A percentile compares a stretch with the other conserved stretches of the same genome.
Conservation (phyloP, 495 filamentous ascomycete species). For the Opeltia flavorubescens region DNA sequence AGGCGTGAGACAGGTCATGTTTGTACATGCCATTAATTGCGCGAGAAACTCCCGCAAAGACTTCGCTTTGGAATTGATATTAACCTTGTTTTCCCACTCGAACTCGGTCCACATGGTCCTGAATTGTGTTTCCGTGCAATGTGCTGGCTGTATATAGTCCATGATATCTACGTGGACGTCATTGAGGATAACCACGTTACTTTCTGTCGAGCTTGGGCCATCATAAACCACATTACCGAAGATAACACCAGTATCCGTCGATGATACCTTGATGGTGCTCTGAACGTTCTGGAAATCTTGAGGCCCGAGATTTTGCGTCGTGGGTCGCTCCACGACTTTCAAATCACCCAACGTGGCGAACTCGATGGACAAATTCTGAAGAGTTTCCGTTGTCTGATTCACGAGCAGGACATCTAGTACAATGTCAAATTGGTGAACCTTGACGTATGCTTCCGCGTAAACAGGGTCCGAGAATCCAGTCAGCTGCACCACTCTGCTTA, state of each 20-base stretch:
- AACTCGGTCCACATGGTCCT: slow-evolving; percentile 99
- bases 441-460: slow-evolving; percentile 96
- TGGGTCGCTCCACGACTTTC: slow-evolving; percentile 93
- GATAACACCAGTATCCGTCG: slow-evolving; percentile 96
- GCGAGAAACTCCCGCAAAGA: slow-evolving; percentile 82
- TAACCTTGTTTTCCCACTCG: slow-evolving; percentile 99
- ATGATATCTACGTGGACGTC: slow-evolving; percentile 99
- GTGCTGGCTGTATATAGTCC: slow-evolving; percentile 98
- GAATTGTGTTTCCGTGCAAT: slow-evolving; percentile 97
- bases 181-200: slow-evolving; percentile 95
- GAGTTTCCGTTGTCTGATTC: slow-evolving; percentile 92
- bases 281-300: slow-evolving; percentile 97
- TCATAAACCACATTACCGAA: slow-evolving; percentile 99
- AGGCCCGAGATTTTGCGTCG: slow-evolving; percentile 85
- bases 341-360: slow-evolving; percentile 96
- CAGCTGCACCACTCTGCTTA: slow-evolving; percentile 90
- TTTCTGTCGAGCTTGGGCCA: slow-evolving; percentile 85
- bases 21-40: slow-evolving; percentile 92
- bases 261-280: slow-evolving; percentile 97
- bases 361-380: slow-evolving; percentile 94
- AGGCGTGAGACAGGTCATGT: slow-evolving; percentile 96
- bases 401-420: slow-evolving; percentile 93
- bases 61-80: slow-evolving; percentile 96
- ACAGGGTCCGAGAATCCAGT: slow-evolving; percentile 98
- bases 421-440: slow-evolving; percentile 98